Conservation (phyloP, 257 asterid genomes). For the Cordia subcordata region DNA sequence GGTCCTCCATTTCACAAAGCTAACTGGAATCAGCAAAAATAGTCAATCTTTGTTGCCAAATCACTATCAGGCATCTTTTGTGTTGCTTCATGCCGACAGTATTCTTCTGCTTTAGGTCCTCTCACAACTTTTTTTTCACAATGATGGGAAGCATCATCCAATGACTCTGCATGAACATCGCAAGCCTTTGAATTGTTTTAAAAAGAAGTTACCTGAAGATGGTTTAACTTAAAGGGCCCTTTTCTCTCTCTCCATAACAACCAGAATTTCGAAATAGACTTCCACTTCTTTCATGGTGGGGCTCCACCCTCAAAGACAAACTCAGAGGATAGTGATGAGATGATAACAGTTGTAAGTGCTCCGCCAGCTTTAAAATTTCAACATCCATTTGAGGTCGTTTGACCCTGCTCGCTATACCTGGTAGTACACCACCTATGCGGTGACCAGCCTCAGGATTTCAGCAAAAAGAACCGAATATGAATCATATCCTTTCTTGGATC, state of each 20-base stretch:
- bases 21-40: constrained; percentile 27
- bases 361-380: constrained; percentile 20
- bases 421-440: constrained; percentile 16
- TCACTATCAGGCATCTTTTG: constrained; percentile 48
- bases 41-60: constrained; percentile 38
- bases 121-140: constrained; percentile 34
- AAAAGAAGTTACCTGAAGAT: constrained; percentile 29
- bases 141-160: constrained; percentile 40
- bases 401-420: constrained; percentile 12
- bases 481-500: constrained; percentile 21
- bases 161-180: constrained; percentile 34
- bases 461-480: constrained; percentile 1
- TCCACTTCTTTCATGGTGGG: constrained; percentile 38
- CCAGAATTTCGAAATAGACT: constrained; percentile 31
- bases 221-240: constrained; percentile 13
- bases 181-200: constrained; percentile 34
- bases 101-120: constrained; percentile 44
- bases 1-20: constrained; percentile 19
- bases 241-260: constrained; percentile 28
- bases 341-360: constrained; percentile 17
- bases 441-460: constrained; percentile 10
- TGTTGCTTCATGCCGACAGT: constrained; percentile 47
- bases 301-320: constrained; percentile 19
- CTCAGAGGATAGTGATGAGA: constrained; percentile 15
- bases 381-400: constrained; percentile 12